Evolutionary conservation across 805 yeast species (phyloP).

Genomic region (Pichia deserticola): DNA sequence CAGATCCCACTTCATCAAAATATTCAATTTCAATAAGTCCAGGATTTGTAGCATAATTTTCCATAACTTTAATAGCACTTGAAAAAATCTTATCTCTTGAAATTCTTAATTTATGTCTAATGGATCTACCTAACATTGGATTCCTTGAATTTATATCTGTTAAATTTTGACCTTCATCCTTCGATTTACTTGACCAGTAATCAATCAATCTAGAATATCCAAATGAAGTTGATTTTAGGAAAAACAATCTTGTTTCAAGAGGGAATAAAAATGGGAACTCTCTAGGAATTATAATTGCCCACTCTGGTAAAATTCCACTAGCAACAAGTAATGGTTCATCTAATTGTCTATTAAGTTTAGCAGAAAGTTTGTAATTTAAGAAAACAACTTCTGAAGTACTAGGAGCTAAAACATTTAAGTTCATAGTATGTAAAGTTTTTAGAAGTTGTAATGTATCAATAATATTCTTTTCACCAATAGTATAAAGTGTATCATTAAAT

Average conservation of each 20-base stretch:
- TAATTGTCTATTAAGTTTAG: constrained; percentile 76
- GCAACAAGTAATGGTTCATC: constrained; percentile 88
- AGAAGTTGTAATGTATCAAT: constrained; percentile 40
- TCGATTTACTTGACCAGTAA: constrained; percentile 54
- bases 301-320: constrained; percentile 75
- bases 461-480: constrained; percentile 28
- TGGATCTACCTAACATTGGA: constrained; percentile 64
- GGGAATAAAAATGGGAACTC: constrained; percentile 80
- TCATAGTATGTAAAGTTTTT: constrained; percentile 38
- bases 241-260: constrained; percentile 66
- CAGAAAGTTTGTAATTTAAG: constrained; percentile 73
- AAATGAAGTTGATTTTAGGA: constrained; percentile 80
- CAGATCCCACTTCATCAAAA: constrained; percentile 89
- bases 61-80: constrained; percentile 74
- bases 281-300: constrained; percentile 72
- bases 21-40: constrained; percentile 82
- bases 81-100: constrained; percentile 62
- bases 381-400: constrained; percentile 35
- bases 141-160: constrained; percentile 16
- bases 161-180: constrained; percentile 23
- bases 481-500: constrained; percentile 22
- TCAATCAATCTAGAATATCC: constrained; percentile 81
- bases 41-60: constrained; percentile 69
- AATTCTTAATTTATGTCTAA: constrained; percentile 73
- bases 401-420: constrained; percentile 15